Evolutionary conservation across 83 land plant species (phyloP), one percentile per base, ranked within the genome.

Genomic region (Picea abies): DNA sequence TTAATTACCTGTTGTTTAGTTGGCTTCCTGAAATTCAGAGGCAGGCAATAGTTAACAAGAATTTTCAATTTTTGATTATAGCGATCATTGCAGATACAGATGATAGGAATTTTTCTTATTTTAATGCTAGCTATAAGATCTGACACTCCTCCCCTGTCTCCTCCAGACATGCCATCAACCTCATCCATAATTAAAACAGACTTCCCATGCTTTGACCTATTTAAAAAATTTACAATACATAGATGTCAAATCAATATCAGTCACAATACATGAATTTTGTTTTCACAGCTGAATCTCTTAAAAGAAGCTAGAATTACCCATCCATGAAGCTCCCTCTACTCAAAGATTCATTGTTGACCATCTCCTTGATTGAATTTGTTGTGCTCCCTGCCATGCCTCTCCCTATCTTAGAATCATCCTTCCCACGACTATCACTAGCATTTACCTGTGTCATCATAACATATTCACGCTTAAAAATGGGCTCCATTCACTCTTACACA

Each of bases 101-200:
- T n/a, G n/a, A n/a, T n/a, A n/a, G n/a, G n/a, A n/a, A n/a, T n/a
- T n/a, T n/a, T n/a, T n/a, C n/a, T n/a, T n/a, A n/a, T n/a, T n/a
- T n/a, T n/a, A n/a, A n/a, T n/a, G n/a, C n/a, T n/a, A n/a, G n/a
- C n/a, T n/a, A 97, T 97, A 69, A 97, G 91, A 83, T 97, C 99
- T 66, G 99, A 93, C 32, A 97, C 90, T 15, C 99, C 99, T 47
- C 99, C 99, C 84, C 99, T 88, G 85, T 97, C 99, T 67, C 99
- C 99, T 85, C 95, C 98, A 83, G 99, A 97, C 99, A 97, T 97
- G 9, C 99, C 99, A 90, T 97, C 99, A 82, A 97, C 99, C 84
- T 97, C 99, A 86, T 97, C 99, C 99, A 97, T 97, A 58, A 97
- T 97, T 39, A 97, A 84, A 12, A 96, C 99, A 81, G 96, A 66